phyloP scores from a whole-genome alignment of 768 basidiomycete species.

The Cytidiella melzeri region DNA sequence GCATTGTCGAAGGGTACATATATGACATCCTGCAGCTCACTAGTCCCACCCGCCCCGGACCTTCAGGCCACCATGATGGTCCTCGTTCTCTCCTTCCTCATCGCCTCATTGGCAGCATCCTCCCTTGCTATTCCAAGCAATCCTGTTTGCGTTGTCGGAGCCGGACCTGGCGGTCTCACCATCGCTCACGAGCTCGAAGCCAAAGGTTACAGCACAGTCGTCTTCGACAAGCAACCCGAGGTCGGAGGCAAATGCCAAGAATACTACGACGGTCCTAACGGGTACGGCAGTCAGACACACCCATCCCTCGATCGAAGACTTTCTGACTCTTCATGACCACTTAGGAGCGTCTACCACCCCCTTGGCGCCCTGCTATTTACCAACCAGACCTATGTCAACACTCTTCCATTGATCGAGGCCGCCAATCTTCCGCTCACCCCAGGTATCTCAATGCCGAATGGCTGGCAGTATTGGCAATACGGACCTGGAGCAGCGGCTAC shows the following conservation, averaged over 20 bases:
- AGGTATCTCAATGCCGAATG: neutral
- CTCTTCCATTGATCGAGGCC: neutral
- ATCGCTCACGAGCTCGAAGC: neutral
- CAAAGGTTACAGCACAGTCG: neutral
- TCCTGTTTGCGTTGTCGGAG: neutral
- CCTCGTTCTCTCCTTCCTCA: no score
- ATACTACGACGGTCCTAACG: neutral
- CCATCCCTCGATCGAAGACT: neutral
- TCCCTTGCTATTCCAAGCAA: no score
- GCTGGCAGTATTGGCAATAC: neutral
- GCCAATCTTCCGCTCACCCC: neutral
- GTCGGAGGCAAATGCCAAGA: neutral
- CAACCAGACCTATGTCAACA: neutral
- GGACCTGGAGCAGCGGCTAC: neutral
- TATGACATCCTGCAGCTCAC: no score
- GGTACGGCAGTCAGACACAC: neutral
- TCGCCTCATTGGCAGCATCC: no score
- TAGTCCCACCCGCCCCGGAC: no score
- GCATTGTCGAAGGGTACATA: no score
- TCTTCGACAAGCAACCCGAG: neutral
- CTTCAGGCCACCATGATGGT: no score
- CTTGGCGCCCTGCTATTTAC: neutral
- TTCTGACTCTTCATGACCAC: neutral
- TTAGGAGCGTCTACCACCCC: neutral
- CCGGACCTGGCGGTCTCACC: neutral